Evolutionary conservation across 2,329 filamentous ascomycete species (phyloP).

Genomic region (Alternaria sp.): DNA sequence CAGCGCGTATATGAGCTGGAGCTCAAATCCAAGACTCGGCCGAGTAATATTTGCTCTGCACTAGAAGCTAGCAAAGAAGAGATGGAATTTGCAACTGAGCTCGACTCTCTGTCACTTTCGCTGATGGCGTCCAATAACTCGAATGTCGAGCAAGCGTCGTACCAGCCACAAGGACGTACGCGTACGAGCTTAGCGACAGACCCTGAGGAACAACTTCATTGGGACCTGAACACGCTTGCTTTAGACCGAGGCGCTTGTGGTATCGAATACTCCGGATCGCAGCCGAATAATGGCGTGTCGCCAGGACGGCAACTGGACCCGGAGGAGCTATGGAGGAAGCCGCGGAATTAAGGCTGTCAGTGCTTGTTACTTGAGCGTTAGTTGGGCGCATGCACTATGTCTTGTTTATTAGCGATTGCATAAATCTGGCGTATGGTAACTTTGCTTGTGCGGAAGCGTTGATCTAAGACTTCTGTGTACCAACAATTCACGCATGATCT

Average conservation of each 20-base stretch:
- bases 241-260: constrained; percentile 46
- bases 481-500: too few relatives aligned
- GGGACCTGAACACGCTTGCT: constrained; percentile 43
- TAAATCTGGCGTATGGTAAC: constrained; percentile 8
- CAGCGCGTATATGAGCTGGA: constrained; percentile 37
- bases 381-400: background rate
- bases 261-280: constrained; percentile 37
- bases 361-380: background rate
- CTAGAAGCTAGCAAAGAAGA: constrained; percentile 44
- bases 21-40: constrained; percentile 33
- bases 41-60: constrained; percentile 42
- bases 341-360: constrained; percentile 12
- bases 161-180: constrained; percentile 23
- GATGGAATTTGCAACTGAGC: constrained; percentile 38
- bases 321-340: constrained; percentile 40
- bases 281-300: constrained; percentile 18
- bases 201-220: constrained; percentile 47
- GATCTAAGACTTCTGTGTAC: background rate
- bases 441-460: background rate
- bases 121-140: constrained; percentile 35
- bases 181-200: constrained; percentile 41
- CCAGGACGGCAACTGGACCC: constrained; percentile 22
- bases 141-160: constrained; percentile 5
- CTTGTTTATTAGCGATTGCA: constrained; percentile 22
- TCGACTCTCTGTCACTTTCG: constrained; percentile 44